Evolutionary conservation across 306 rosid species (phyloP).

Genomic region (Luffa aegyptiaca): DNA sequence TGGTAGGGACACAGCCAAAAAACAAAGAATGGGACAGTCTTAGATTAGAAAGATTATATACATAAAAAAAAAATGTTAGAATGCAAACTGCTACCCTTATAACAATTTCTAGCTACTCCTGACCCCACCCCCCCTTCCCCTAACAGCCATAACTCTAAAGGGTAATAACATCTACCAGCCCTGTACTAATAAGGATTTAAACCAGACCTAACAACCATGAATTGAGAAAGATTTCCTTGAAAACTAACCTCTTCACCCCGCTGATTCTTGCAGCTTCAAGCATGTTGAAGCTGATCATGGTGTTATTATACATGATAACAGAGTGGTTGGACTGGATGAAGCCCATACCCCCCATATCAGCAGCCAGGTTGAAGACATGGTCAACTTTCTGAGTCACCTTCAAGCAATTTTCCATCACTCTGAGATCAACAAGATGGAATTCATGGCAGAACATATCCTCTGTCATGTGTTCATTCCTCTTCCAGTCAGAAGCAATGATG

Average conservation of each 20-base stretch:
- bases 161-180: neutral
- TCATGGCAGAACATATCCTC: slow-evolving; percentile 97
- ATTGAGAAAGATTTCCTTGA: neutral
- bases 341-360: slow-evolving; percentile 99
- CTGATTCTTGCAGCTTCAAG: slow-evolving; percentile 85
- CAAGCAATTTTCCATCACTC: slow-evolving; percentile 98
- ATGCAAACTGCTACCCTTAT: neutral
- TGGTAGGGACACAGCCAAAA: neutral
- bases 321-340: slow-evolving; percentile 98
- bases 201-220: neutral
- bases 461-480: slow-evolving; percentile 94
- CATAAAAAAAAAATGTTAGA: neutral
- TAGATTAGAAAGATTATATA: neutral
- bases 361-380: slow-evolving; percentile 97
- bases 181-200: neutral
- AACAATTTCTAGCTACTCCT: neutral
- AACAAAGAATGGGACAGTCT: neutral
- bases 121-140: neutral
- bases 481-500: slow-evolving; percentile 96
- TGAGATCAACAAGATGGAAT: slow-evolving; percentile 87
- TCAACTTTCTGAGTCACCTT: slow-evolving; percentile 68
- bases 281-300: slow-evolving; percentile 98
- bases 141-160: neutral
- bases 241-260: slow-evolving; percentile 71
- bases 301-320: slow-evolving; percentile 89